These are phyloP conservation scores for Xylaria longipes DNA, from an alignment of 495 filamentous ascomycete genomes.

Conservation along the genomic window DNA sequence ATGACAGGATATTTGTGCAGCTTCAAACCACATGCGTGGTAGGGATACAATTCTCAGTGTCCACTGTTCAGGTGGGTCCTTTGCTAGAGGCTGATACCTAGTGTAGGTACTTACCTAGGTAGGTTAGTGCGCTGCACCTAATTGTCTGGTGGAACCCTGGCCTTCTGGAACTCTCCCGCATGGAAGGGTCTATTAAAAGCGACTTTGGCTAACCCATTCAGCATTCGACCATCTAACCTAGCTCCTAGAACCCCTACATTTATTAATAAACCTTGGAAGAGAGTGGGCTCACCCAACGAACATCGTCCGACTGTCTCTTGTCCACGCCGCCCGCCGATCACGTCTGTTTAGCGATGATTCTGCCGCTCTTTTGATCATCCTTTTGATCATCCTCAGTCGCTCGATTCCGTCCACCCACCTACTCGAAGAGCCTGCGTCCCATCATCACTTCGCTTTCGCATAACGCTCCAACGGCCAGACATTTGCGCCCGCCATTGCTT, in stretches of 20 bases:
- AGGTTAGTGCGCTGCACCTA: not conserved
- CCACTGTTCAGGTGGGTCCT: not conserved
- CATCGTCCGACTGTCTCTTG: slow-evolving; percentile 18
- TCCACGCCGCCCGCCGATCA: slow-evolving; percentile 23
- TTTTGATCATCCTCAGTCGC: slow-evolving; percentile 2
- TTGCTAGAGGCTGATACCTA: not conserved
- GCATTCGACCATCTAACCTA: not conserved
- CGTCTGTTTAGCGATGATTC: slow-evolving; percentile 18
- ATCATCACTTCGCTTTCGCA: not conserved
- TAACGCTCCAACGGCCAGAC: not conserved
- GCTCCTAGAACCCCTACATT: slow-evolving; percentile 2
- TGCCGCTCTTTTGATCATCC: slow-evolving; percentile 20
- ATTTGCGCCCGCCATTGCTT: not conserved
- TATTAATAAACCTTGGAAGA: slow-evolving; percentile 23
- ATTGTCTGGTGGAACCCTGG: not conserved
- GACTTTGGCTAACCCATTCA: not conserved
- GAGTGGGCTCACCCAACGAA: slow-evolving; percentile 16
- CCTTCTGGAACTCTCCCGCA: not conserved
- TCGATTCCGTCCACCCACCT: not conserved
- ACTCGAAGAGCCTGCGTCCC: not conserved
- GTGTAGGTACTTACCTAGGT: not conserved
- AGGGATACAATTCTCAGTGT: not conserved
- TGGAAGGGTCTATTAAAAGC: slow-evolving; percentile 7
- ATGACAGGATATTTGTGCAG: not conserved
- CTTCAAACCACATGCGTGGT: not conserved